Evolutionary conservation across 2,329 filamentous ascomycete species (phyloP), one percentile per base, ranked within the genome.

Genomic region (Xylariomycetidae sp.): DNA sequence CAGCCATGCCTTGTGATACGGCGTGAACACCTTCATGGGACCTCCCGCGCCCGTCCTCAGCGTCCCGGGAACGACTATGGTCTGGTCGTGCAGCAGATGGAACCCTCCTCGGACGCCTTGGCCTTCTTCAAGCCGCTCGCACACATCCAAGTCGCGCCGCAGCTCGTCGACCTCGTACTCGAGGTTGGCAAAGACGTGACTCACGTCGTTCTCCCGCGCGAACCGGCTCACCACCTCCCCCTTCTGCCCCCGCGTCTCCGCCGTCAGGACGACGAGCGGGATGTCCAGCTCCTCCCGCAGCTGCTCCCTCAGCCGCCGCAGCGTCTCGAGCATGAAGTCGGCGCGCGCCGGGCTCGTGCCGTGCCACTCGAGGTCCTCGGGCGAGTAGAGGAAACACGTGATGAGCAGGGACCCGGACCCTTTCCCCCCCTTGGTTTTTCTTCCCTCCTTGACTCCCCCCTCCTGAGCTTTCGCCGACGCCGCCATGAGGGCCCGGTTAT

Each of bases 1-100:
- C 47, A 59, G 35, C 49, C 49, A 51, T 4, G 44, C 38, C 25
- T 46, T 46, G 38, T 50, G 46, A n/a, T 49, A 52, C 10, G 46
- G 49, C 6, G 48, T 52, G 28, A 46, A 52, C 18, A 52, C 48
- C 26, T 50, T 45, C 9, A 40, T 25, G 10, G 46, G 48, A 3
- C 40, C 38, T 13, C 49, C 49, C 1, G 39, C 23, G n/a, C 44
- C 42, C 2, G 43, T 44, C 6, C 6, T 31, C 14, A 51, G 28
- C 17, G 30, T 36, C 9, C 40, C 40, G 3, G 47, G 46, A 25
- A 39, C 40, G 4, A 49, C 33, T 7, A 49, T 34, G 1, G 48
- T 52, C 37, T 50, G 49, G 18, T 52, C 46, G 14, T 50, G 49
- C 6, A 33, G 25, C 3, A 50, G 37, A 3, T 40, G 37, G 12